Percentiles rank a stretch among this genome's conserved stretches.
These are phyloP conservation scores for Boletellus emodensis DNA, from an alignment of 768 basidiomycete species.

Conservation along the genomic window DNA sequence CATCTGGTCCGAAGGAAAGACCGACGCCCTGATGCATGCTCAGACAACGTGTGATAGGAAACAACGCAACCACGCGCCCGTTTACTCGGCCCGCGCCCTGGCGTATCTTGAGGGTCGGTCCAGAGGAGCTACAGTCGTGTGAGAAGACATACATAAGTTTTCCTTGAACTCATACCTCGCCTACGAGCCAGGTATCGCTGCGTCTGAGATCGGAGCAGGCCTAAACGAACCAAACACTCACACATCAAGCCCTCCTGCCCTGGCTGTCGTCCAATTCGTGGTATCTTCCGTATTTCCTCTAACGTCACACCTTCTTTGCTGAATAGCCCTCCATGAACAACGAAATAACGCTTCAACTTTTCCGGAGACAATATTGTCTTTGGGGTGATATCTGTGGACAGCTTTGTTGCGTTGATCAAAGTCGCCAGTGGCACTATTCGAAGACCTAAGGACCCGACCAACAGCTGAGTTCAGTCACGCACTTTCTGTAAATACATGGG, in stretches of 20 bases:
- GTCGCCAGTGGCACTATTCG: slow-evolving; percentile 85
- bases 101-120: slow-evolving; percentile 90
- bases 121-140: slow-evolving; percentile 64
- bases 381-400: slow-evolving; percentile 36
- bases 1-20: slow-evolving; percentile 92
- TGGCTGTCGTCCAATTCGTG: slow-evolving; percentile 85
- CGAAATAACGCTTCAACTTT: slow-evolving; percentile 84
- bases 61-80: slow-evolving; percentile 51
- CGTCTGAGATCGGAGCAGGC: slow-evolving; percentile 1
- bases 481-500: slow-evolving; percentile 90
- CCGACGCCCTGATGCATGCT: slow-evolving; percentile 73
- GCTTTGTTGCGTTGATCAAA: slow-evolving; percentile 69
- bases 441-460: slow-evolving; percentile 5
- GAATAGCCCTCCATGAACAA: slow-evolving; percentile 96
- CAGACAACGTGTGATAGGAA: slow-evolving; percentile 8
- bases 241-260: slow-evolving; percentile 96
- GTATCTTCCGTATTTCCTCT: slow-evolving; percentile 86
- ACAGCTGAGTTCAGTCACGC: slow-evolving; percentile 23
- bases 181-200: slow-evolving; percentile 32
- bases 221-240: slow-evolving; percentile 34
- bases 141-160: background rate
- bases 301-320: slow-evolving; percentile 93
- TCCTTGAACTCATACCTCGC: slow-evolving; percentile 48
- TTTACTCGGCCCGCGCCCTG: slow-evolving; percentile 94
- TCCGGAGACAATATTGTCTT: slow-evolving; percentile 75